Percentiles rank a stretch among this genome's conserved stretches.
These are phyloP conservation scores for Polygonum maritimum DNA, from an alignment of 148 eudicot genomes.

Conservation along the genomic window DNA sequence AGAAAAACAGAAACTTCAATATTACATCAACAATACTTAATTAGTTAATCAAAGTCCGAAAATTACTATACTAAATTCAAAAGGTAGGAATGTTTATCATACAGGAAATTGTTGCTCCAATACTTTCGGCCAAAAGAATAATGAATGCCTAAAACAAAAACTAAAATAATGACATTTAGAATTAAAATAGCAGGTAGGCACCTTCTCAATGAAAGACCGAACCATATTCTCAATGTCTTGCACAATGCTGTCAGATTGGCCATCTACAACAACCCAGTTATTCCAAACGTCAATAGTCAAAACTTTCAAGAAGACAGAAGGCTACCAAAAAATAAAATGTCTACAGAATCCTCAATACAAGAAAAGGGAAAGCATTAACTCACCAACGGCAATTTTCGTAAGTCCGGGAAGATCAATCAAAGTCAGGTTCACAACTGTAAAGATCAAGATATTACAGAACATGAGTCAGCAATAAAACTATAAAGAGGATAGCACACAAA, in stretches of 20 bases:
- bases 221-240: conserved; percentile 50
- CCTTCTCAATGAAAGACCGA: conserved; percentile 47
- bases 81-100: background rate
- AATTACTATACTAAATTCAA: background rate
- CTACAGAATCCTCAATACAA: background rate
- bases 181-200: conserved; percentile 6
- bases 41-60: background rate
- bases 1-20: background rate
- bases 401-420: conserved; percentile 98
- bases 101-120: background rate
- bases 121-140: background rate
- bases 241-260: conserved; percentile 34
- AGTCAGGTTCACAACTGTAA: conserved; percentile 95
- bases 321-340: background rate
- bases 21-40: background rate
- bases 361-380: conserved; percentile 19
- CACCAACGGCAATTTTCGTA: conserved; percentile 97
- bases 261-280: conserved; percentile 42
- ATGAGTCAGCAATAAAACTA: conserved; percentile 11
- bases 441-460: conserved; percentile 4
- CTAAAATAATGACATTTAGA: background rate
- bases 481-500: background rate
- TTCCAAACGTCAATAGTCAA: background rate
- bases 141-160: background rate
- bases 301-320: background rate